Base-by-base conservation (phyloP, 129 eudicot species). In the Centella asiatica region DNA sequence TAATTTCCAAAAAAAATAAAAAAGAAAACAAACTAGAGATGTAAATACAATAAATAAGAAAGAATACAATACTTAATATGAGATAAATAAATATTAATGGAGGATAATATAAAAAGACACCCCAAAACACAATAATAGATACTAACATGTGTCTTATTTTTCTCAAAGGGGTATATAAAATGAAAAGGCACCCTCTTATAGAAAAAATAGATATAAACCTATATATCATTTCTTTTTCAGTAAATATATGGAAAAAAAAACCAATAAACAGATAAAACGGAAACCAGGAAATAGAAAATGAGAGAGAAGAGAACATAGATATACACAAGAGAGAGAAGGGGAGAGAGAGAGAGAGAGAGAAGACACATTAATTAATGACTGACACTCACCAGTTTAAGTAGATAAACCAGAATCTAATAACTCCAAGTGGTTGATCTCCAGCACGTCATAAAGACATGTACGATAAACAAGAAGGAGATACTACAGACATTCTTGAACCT, bases 381-480 rank as follows among this genome's bases (percentile, higher is more conserved):
- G 64, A 32, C 26, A 69, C 68, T 56, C 75, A 76, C 72, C 76
- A 14, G 68, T 36, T 57, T 48, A 32, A 29, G 63, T 31, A 49
- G 40, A 32, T 65, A 66, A 52, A 49, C 61, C 49, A n/a, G 33
- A 42, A 17, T 25, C 20, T 49, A 60, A 58, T 52, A 62, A 36
- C 46, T 44, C 64, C 65, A 76, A 20, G 54, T 25, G 49, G 25
- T 49, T 45, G 49, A 36, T 34, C 67, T 47, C 32, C 63, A 24
- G 20, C 66, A 23, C 50, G 18, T 69, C 52, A 37, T 0, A 46
- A 4, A 29, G 68, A 63, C 28, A 45, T 46, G 53, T 20, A 31
- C 6, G 19, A 44, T 58, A 63, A 40, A 44, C 50, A 75, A 60
- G 2, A 17, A 57, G 19, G 50, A 47, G 33, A 45, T 29, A 46